Evolutionary conservation across 2,329 filamentous ascomycete species (phyloP), one percentile per base, ranked within the genome.

Genomic region (Zasmidium angulare): DNA sequence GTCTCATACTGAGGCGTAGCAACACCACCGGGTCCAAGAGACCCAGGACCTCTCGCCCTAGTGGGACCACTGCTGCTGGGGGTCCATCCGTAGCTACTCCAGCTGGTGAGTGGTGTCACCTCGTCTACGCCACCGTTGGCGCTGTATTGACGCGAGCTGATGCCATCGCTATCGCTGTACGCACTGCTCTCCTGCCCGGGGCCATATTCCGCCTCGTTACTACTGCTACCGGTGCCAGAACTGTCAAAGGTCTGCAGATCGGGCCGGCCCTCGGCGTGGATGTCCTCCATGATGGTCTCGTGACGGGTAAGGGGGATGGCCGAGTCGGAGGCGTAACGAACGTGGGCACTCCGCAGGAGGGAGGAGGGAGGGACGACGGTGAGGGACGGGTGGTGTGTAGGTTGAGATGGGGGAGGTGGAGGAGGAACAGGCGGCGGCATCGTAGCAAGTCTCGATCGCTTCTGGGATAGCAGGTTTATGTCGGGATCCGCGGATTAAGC

Each of bases 261-360:
- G 10, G 72, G 71, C 14, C 71, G 66, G 24, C 60, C 56, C 43
- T 70, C 69, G 23, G 55, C 54, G 20, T 70, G 67, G 46, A 57
- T 52, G 49, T 72, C 70, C 60, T 72, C 70, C 71, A 74, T 74
- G 64, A 70, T 73, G 59, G 68, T 63, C 47, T 57, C 55, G 43
- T 59, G 51, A 19, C 46, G 54, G 40, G 56, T 53, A 19, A 53
- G 17, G 50, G 59, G 59, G 50, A 66, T 59, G 55, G 55, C 54
- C 49, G 56, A 57, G 52, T 65, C 61, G 64, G 59, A 62, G 61
- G 58, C 46, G 59, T 65, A 66, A 58, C 64, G 64, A 29, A 61
- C 50, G 59, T 66, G 62, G 12, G 56, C 40, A 36, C 56, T 17
- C 7, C 36, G 36, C 36, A 43, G 36, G 36, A 43, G 36, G 12